phyloP scores from a whole-genome alignment of 225 moss, liverwort and hornwort species.

The Takakia lepidozioides region DNA sequence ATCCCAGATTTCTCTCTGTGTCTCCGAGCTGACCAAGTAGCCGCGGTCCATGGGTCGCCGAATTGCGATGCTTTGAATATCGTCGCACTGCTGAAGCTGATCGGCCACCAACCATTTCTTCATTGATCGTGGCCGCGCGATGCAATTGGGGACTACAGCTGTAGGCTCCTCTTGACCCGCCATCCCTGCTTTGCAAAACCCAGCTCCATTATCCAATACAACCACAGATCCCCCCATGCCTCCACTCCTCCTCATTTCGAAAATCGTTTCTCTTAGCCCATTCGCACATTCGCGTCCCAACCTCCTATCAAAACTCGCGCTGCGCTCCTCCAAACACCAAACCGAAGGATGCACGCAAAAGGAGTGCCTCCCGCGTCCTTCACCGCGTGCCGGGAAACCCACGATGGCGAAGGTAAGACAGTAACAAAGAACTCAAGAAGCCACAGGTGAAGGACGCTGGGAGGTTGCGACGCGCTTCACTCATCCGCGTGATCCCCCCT shows the following conservation, averaged over 20 bases:
- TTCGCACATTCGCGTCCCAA: no score
- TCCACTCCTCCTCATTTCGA: conserved; percentile 38
- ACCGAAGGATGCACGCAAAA: no score
- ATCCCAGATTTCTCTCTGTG: conserved; percentile 91
- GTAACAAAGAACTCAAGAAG: no score
- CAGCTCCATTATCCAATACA: conserved; percentile 92
- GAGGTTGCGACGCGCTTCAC: no score
- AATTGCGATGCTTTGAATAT: conserved; percentile 79
- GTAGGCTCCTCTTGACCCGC: conserved; percentile 59
- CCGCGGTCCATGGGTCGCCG: conserved; percentile 89
- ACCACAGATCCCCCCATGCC: conserved; percentile 57
- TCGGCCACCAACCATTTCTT: conserved; percentile 79
- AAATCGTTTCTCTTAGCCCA: no score
- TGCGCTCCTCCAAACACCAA: no score
- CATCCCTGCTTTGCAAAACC: conserved; percentile 86
- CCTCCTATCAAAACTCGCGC: no score
- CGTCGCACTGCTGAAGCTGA: conserved; percentile 62
- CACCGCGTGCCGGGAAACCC: no score
- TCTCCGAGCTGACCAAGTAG: conserved; percentile 71
- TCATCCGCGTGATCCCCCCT: no score
- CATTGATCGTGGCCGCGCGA: conserved; percentile 58
- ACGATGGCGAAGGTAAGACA: no score
- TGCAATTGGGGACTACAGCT: conserved; percentile 77
- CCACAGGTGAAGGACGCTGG: no score
- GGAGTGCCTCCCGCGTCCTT: no score